Base-by-base conservation (phyloP, 352 stramenopile genomes). In the Globisporangium polare region DNA sequence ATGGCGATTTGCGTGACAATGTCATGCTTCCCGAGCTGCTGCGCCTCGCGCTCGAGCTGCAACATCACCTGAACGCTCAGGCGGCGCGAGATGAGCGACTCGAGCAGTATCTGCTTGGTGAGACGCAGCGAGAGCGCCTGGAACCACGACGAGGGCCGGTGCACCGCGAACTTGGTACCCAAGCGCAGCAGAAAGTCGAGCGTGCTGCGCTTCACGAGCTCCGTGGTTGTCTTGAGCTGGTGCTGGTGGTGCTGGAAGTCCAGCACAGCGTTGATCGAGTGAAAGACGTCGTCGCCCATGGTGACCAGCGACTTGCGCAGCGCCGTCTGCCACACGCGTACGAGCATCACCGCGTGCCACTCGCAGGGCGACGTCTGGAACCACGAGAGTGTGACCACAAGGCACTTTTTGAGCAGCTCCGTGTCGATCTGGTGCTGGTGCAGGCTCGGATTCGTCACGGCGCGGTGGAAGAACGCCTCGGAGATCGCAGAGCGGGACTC, bases 321-420 rank as follows among this genome's bases (percentile, higher is more conserved):
- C 9, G 70, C 76, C 26, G 68, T 85, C 24, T 80, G 73, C 85
- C 85, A 94, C 54, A 89, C 75, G 26, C 71, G 68, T 31, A 74
- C 71, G 17, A 90, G 61, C 62, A 83, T 72, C 31, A 62, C 68
- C 22, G 77, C 82, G 53, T 94, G 82, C 85, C 85, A 94, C 29
- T 80, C 77, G 53, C 82, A 88, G 15, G 85, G 78, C 6, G 73
- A 66, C 18, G 58, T 62, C 55, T 74, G 62, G 63, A 87, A 86
- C 85, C 85, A 94, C 20, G 71, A 59, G 18, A 88, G 67, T 22
- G 81, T 76, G 8, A 92, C 70, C 0, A 56, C 57, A 24, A 88
- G 63, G 33, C 73, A 79, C 12, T 77, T 77, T 27, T 65, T 53
- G 20, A 92, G 76, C 50, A 94, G 64, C 22, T 60, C 63, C 26